Evolutionary conservation across 2,329 filamentous ascomycete genomes (phyloP), one percentile per base, ranked within the genome.

Genomic region (Thelonectria blattea): DNA sequence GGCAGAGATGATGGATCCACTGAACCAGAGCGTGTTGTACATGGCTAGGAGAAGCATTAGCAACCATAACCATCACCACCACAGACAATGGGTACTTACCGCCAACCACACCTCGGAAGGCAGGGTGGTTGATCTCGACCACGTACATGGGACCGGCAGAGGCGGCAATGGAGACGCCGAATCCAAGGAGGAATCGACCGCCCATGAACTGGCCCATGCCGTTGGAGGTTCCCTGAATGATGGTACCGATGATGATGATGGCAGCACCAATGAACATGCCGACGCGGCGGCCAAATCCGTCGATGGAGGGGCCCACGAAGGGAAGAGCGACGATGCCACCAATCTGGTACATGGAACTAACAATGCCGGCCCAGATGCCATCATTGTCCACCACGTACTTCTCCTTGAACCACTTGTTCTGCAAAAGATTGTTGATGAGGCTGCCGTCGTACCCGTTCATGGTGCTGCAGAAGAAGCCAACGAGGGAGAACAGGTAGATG

Each of bases 141-240:
- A 81, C 79, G 65, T 81, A 82, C 67, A 77, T 78, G 22, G 79
- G 79, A 6, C 78, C 78, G 17, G 80, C 79, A 10, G 78, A 74
- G 7, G 77, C 76, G 17, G 78, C 77, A 62, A 83, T 78, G 43
- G 78, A 77, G 24, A 82, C 80, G 53, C 71, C 71, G 37, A 72
- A 88, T 54, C 86, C 86, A 3, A 88, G 80, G 18, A 88, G 73
- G 73, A 88, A 88, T 27, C 85, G 81, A n/a, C 85, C 85, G 45
- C 80, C 81, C 72, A 83, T 80, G 66, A 83, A 83, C 58, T 81
- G 78, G 10, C 72, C 72, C 60, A 67, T 71, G 56, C 49, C 68
- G 54, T 69, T 68, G 58, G 77, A 74, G 1, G 78, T 76, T n/a
- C 74, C 78, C 60, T 83, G 80, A 51, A 83, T 76, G 56, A 79